Evolutionary conservation across 2,329 filamentous ascomycete species (phyloP).

Genomic region (Colletotrichum orchidophilum): DNA sequence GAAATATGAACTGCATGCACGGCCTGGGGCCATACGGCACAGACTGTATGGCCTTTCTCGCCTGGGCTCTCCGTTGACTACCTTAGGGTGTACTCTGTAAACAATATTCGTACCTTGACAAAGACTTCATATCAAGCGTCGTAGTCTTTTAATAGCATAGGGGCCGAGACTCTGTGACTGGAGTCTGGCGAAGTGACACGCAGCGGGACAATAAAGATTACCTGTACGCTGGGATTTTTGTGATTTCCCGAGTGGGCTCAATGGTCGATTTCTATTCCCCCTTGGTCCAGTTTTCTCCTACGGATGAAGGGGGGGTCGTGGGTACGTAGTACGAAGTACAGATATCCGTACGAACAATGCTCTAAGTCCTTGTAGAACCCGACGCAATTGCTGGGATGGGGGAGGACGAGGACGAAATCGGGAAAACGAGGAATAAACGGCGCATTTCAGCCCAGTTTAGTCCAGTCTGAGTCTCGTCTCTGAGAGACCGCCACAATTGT

Average conservation of each 20-base stretch:
- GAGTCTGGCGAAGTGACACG: neutral
- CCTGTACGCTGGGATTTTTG: neutral
- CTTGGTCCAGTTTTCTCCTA: slow-evolving; percentile 3
- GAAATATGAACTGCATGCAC: slow-evolving; percentile 4
- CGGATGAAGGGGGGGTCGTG: neutral
- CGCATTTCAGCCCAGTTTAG: neutral
- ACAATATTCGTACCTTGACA: neutral
- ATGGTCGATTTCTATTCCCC: neutral
- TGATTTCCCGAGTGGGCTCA: neutral
- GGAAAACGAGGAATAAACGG: neutral
- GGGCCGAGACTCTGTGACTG: neutral
- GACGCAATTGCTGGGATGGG: slow-evolving; percentile 5
- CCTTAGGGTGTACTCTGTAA: neutral
- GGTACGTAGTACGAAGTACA: neutral
- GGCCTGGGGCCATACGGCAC: neutral
- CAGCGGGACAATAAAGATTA: neutral
- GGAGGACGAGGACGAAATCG: slow-evolving; percentile 4
- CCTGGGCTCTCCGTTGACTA: neutral
- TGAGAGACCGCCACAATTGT: neutral
- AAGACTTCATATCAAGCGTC: neutral
- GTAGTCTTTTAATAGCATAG: neutral
- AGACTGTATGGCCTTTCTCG: neutral
- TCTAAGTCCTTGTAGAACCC: slow-evolving; percentile 26
- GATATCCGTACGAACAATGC: neutral
- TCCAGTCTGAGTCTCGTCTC: neutral